Conservation (phyloP, 176 grass and related monocot genomes). For the Tillandsia fasciculata region DNA sequence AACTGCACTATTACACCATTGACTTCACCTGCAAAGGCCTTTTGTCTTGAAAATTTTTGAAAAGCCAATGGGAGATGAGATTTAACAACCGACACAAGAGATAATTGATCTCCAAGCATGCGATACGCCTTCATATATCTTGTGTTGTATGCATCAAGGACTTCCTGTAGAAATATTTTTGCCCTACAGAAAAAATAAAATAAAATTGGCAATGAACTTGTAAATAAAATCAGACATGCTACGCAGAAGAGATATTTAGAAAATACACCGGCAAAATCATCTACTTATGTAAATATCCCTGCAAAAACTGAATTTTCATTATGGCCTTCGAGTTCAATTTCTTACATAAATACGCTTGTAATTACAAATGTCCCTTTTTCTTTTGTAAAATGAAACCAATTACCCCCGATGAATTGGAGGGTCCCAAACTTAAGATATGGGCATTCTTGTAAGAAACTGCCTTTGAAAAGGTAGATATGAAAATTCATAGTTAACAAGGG, state of each 20-base stretch:
- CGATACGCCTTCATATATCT: slow-evolving; percentile 54
- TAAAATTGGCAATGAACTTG: too few relatives aligned
- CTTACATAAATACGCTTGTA: too few relatives aligned
- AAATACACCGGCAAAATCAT: too few relatives aligned
- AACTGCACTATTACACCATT: slow-evolving; percentile 64
- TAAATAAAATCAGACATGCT: too few relatives aligned
- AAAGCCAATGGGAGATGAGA: slow-evolving; percentile 53
- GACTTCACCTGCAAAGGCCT: slow-evolving; percentile 55
- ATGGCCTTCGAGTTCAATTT: too few relatives aligned
- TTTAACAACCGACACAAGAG: slow-evolving; percentile 80
- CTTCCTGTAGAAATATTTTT: slow-evolving; percentile 60
- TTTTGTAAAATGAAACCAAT: too few relatives aligned
- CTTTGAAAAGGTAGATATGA: not conserved
- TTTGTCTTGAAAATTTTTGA: slow-evolving; percentile 52
- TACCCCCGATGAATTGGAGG: too few relatives aligned
- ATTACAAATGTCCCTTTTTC: too few relatives aligned
- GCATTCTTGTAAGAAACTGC: not conserved
- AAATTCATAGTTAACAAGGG: not conserved
- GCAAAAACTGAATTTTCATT: too few relatives aligned
- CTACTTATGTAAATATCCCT: too few relatives aligned
- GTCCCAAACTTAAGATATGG: too few relatives aligned
- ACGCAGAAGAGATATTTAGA: too few relatives aligned
- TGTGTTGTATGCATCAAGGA: slow-evolving; percentile 51
- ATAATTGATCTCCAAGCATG: slow-evolving; percentile 89
- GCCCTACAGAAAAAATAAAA: slow-evolving; percentile 33